A percentile compares a stretch with the other conserved stretches of the same genome.
Conservation (phyloP, 176 grass and related monocot species). For the Musa troglodytarum region DNA sequence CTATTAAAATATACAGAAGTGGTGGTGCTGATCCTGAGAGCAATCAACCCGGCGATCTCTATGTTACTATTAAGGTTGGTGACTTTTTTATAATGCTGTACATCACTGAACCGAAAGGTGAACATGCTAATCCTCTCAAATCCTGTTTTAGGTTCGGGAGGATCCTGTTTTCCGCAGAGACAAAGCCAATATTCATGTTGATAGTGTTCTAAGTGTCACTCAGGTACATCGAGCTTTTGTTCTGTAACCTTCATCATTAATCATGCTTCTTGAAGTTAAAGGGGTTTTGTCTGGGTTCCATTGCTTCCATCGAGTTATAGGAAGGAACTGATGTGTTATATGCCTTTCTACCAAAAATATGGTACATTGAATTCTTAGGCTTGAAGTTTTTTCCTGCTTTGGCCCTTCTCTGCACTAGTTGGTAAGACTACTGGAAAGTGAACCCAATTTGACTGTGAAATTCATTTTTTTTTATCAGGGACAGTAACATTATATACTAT, state of each 20-base stretch:
- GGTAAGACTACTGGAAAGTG: too few relatives aligned
- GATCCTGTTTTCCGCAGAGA: slow-evolving; percentile 91
- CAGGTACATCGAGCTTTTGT: slow-evolving; percentile 49
- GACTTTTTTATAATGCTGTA: background rate
- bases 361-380: too few relatives aligned
- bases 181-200: slow-evolving; percentile 84
- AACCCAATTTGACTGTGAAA: too few relatives aligned
- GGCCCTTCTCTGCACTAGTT: too few relatives aligned
- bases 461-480: too few relatives aligned
- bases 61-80: slow-evolving; percentile 67
- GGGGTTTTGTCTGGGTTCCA: too few relatives aligned
- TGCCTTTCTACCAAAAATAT: too few relatives aligned
- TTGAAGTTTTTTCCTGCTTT: too few relatives aligned
- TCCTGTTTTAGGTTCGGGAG: slow-evolving; percentile 54
- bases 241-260: background rate
- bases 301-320: too few relatives aligned
- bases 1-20: slow-evolving; percentile 62
- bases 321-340: too few relatives aligned
- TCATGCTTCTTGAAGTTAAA: too few relatives aligned
- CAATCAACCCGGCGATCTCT: slow-evolving; percentile 71
- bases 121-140: background rate
- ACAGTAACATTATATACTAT: too few relatives aligned
- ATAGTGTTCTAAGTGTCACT: slow-evolving; percentile 73
- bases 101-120: background rate
- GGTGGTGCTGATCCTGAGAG: slow-evolving; percentile 81